Base-by-base conservation (phyloP, 1,139 yeast species). In the Barnettozyma hawaiiensis region DNA sequence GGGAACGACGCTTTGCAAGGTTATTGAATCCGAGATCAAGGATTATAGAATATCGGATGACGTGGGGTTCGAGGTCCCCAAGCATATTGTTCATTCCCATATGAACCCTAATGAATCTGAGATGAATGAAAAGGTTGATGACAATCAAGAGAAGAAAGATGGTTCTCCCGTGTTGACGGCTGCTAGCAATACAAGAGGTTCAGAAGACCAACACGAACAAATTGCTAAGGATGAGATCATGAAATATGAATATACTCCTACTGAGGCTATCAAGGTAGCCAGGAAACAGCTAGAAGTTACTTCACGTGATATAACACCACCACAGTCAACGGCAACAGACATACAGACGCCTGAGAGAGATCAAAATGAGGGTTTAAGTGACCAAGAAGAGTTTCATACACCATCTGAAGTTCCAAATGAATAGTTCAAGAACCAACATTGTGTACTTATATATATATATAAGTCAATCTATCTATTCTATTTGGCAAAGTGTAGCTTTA, bases 401-500 rank as follows among this genome's bases (percentile, higher is more conserved):
- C 53, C 54, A 22, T 35, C 38, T 9, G 38, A 34, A 33, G 31
- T 9, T 7, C 16, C 12, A 37, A 10, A 27, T 20, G 21, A 21
- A 14, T 20, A 27, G 21, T 31, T 22, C 10, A 16, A n/a, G 10
- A 6, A 29, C n/a, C n/a, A 35, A 18, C 10, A 18, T 22, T 22
- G n/a, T 35, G 18, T 11, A 26, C 20, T 22, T 35, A 15, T 8
- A 19, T 23, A 18, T 11, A 24, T n/a, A 16, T 20, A n/a, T 12
- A 5, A 12, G 16, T 35, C 8, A 12, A 19, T 27, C 24, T 16
- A 19, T n/a, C 49, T 49, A 85, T 67, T n/a, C 49, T 49, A 85
- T 67, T 89, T 89, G 48, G 92, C 78, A 60, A 80, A 90, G 60
- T 90, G 97, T 50, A 92, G 73, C 59, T 79, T 80, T 55, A 87